Conservation (phyloP, 176 grass and related monocot genomes). For the Eragrostis nindensis region DNA sequence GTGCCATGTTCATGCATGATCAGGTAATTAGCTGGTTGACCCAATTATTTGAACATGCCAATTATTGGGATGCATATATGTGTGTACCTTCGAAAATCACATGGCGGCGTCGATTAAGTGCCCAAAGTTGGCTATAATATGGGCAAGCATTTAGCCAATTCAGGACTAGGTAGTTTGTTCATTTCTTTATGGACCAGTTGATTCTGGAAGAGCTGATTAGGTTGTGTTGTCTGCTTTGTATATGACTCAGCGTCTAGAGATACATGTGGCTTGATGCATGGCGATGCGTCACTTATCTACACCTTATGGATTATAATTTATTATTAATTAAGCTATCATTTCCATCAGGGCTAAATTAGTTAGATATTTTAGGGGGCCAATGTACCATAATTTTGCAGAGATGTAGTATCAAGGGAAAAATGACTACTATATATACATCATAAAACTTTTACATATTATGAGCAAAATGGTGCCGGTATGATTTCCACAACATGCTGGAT, state of each 20-base stretch:
- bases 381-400: not conserved
- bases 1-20: constrained; percentile 61
- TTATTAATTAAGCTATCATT: not conserved
- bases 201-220: constrained; percentile 19
- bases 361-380: not conserved
- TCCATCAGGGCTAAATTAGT: not conserved
- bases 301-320: constrained; percentile 24
- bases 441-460: too few species aligned
- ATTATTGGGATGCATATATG: constrained; percentile 46
- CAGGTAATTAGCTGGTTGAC: constrained; percentile 48
- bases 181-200: constrained; percentile 2
- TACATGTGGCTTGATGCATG: constrained; percentile 22
- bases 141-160: constrained; percentile 23
- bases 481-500: not conserved
- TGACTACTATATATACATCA: too few species aligned
- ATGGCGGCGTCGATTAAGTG: constrained; percentile 49
- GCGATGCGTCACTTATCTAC: constrained; percentile 11
- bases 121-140: constrained; percentile 36
- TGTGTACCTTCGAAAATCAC: constrained; percentile 44
- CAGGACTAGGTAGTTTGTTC: constrained; percentile 24
- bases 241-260: constrained; percentile 26
- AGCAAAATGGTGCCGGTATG: too few species aligned
- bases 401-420: too few species aligned
- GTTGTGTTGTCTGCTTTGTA: not conserved
- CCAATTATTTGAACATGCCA: constrained; percentile 51